Evolutionary conservation across 208 protist species (phyloP).

Genomic region (Leishmania mexicana): DNA sequence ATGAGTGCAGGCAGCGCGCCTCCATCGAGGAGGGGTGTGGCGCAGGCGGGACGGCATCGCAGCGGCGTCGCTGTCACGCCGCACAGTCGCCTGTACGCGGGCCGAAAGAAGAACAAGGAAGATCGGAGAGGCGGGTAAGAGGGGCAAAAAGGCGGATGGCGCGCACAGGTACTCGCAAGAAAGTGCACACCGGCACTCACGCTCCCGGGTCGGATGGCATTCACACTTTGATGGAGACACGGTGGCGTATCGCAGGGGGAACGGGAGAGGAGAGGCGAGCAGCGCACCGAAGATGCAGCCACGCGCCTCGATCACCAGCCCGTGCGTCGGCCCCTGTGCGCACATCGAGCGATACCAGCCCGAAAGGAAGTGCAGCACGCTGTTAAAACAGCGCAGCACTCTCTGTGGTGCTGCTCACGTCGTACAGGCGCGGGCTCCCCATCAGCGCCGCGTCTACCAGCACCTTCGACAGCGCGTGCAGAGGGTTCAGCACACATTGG

Average conservation of each 20-base stretch:
- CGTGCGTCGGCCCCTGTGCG: constrained; percentile 61
- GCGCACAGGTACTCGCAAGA: background rate
- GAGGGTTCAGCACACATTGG: constrained; percentile 45
- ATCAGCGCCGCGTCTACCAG: constrained; percentile 20
- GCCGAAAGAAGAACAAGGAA: too few species aligned
- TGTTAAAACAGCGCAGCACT: constrained; percentile 61
- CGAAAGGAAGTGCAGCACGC: constrained; percentile 64
- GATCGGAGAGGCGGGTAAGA: too few species aligned
- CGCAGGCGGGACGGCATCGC: background rate
- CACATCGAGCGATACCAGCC: constrained; percentile 69
- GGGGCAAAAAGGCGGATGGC: background rate
- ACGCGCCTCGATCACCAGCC: constrained; percentile 76
- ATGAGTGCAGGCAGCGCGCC: background rate
- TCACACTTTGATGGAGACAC: background rate
- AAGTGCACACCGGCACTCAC: background rate
- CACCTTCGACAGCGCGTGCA: constrained; percentile 34
- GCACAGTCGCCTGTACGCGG: background rate
- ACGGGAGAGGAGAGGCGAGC: constrained; percentile 18
- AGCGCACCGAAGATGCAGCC: constrained; percentile 81
- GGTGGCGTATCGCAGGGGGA: background rate
- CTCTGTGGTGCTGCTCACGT: constrained; percentile 85
- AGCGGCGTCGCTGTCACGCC: background rate
- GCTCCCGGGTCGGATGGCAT: background rate
- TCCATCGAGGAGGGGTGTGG: too few species aligned
- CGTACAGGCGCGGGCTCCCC: constrained; percentile 56